These are phyloP conservation scores for Schizosaccharomyces osmophilus DNA, from an alignment of 805 yeast genomes.

Conservation along the genomic window DNA sequence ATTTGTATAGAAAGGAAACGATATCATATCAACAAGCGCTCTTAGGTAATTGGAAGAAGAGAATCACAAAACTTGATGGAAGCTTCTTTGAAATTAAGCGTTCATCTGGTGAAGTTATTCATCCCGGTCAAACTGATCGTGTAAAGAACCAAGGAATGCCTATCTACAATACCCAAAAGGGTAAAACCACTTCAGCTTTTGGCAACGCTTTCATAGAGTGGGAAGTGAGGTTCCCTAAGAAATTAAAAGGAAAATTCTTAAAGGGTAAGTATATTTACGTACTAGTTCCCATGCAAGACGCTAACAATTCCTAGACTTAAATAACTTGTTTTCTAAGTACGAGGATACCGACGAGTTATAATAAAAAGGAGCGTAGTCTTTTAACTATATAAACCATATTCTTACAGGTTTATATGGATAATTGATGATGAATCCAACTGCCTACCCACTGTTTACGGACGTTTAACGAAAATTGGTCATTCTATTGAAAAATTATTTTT, in stretches of 20 bases:
- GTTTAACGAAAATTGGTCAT: no score
- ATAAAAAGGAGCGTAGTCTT: background rate
- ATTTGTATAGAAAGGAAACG: slow-evolving; percentile 61
- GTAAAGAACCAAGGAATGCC: slow-evolving; percentile 79
- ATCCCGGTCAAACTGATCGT: slow-evolving; percentile 47
- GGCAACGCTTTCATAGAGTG: background rate
- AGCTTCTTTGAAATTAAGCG: slow-evolving; percentile 29
- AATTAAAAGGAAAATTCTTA: background rate
- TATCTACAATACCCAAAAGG: slow-evolving; percentile 10
- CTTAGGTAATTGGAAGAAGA: slow-evolving; percentile 58
- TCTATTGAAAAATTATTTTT: no score
- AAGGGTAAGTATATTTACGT: background rate
- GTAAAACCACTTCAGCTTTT: background rate
- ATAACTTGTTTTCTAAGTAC: background rate
- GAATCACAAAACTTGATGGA: slow-evolving; percentile 40
- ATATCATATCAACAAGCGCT: slow-evolving; percentile 48
- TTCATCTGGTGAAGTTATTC: slow-evolving; percentile 25
- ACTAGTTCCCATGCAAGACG: background rate
- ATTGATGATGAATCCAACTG: no score
- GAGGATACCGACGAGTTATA: background rate
- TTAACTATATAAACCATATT: background rate
- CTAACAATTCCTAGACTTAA: background rate
- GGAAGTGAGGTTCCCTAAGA: background rate
- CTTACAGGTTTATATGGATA: background rate
- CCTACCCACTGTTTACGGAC: no score